Evolutionary conservation across 2,329 filamentous ascomycete species (phyloP).

Genomic region (Lachnellula subtilissima): DNA sequence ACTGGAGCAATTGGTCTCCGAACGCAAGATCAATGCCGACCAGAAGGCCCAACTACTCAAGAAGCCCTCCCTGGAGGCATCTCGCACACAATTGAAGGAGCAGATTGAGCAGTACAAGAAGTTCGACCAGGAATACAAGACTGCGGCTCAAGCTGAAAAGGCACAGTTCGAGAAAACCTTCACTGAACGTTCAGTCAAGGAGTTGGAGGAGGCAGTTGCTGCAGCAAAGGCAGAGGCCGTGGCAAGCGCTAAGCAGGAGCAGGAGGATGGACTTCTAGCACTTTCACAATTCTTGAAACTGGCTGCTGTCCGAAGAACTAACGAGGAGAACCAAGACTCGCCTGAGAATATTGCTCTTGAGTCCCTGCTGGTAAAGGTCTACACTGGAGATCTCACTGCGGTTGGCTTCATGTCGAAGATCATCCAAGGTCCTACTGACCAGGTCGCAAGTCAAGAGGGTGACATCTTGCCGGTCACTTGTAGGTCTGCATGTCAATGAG

Average conservation of each 20-base stretch:
- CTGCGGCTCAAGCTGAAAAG: constrained; percentile 53
- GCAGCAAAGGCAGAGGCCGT: constrained; percentile 46
- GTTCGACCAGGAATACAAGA: constrained; percentile 67
- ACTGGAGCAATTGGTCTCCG: constrained; percentile 66
- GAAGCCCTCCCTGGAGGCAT: constrained; percentile 66
- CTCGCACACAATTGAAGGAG: constrained; percentile 67
- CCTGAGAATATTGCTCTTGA: constrained; percentile 80
- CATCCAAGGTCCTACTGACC: constrained; percentile 66
- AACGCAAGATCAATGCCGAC: constrained; percentile 73
- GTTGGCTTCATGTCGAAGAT: constrained; percentile 73
- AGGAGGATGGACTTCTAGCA: constrained; percentile 61
- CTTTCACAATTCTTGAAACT: constrained; percentile 77
- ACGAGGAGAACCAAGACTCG: constrained; percentile 55
- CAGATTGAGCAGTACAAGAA: constrained; percentile 71
- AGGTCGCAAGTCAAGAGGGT: constrained; percentile 59
- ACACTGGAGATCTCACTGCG: constrained; percentile 70
- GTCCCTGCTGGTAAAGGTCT: constrained; percentile 72
- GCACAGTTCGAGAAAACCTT: constrained; percentile 55
- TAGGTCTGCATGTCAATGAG: constrained; percentile 39
- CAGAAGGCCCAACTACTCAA: constrained; percentile 73
- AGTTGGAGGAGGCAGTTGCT: constrained; percentile 45
- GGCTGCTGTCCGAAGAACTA: constrained; percentile 68
- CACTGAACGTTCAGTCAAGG: constrained; percentile 43
- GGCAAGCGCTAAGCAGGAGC: constrained; percentile 48
- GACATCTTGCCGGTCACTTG: constrained; percentile 66